Evolutionary conservation across 202 grass and related monocot genomes (phyloP), one percentile per base, ranked within the genome.

Genomic region (Zoysia matrella): DNA sequence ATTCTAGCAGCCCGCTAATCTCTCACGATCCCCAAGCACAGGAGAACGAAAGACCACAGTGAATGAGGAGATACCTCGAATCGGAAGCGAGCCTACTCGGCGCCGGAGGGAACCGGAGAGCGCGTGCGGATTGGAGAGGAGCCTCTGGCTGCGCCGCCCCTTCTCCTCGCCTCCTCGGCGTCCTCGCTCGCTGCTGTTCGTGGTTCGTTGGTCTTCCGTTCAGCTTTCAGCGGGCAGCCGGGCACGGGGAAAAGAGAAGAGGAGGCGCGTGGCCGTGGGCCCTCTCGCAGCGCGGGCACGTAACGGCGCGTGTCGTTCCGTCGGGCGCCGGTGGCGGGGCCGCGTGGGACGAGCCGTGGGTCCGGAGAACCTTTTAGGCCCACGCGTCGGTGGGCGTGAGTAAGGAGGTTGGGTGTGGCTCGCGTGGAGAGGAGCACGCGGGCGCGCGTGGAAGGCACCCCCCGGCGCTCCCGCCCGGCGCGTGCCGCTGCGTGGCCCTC

Each of bases 401-500:
- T 2, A 7, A 0, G 42, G 10, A 1, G 39, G 2, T 13, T 3
- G 2, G 51, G 6, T 2, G 11, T 0, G 60, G 9, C 7, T 10
- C 3, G 5, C 4, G 56, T 13, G 15, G 15, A 22, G 22, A 43
- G 68, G 46, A 18, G 39, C 74, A 67, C 67, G 69, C 3, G 46
- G 39, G 69, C 0, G 73, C 79, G 88, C n/a, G 78, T 78, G 83
- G 67, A 7, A 0, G 67, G 78, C 88, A 72, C 73, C 52, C n/a
- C 61, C 67, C 67, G 45, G 22, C 13, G 69, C 58, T 1, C 8
- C 51, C 5, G 53, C 68, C 53, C 2, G 83, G 79, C 74, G 74
- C 83, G 79, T 90, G 88, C 79, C 62, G 79, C 3, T 8, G 83
- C 88, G 79, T 90, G 88, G 18, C 9, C 11, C 2, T 18, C 44